Conservation (phyloP, 768 basidiomycete species). For the Mycena venus region DNA sequence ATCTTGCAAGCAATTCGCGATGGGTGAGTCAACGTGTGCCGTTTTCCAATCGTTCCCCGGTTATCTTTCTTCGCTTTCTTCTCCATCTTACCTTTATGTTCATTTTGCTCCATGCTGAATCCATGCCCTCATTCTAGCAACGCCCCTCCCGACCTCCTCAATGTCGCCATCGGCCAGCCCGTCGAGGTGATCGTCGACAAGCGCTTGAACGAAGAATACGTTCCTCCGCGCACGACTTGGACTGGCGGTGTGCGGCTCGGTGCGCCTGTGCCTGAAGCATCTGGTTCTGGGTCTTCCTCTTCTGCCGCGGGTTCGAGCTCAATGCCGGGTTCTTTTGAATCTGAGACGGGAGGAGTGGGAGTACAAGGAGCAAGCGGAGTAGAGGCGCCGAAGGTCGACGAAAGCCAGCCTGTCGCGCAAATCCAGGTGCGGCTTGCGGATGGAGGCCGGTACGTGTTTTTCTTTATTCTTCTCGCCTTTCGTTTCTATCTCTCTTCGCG, state of each 20-base stretch:
- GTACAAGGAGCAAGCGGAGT: slow-evolving; percentile 61
- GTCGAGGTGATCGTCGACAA: slow-evolving; percentile 87
- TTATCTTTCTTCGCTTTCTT: not conserved
- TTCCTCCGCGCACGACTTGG: slow-evolving; percentile 61
- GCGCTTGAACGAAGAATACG: slow-evolving; percentile 79
- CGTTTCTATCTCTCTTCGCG: not conserved
- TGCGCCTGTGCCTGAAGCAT: slow-evolving; percentile 76
- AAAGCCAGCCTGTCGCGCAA: slow-evolving; percentile 84
- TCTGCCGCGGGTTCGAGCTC: slow-evolving; percentile 10
- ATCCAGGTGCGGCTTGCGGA: slow-evolving; percentile 93
- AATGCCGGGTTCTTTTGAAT: not conserved
- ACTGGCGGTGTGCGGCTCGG: slow-evolving; percentile 72
- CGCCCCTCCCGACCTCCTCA: slow-evolving; percentile 83
- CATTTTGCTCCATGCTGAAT: slow-evolving; percentile 39
- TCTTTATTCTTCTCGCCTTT: not conserved
- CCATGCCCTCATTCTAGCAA: slow-evolving; percentile 55
- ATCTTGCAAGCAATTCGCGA: slow-evolving; percentile 83
- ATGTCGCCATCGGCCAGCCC: slow-evolving; percentile 81
- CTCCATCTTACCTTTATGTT: too few species aligned
- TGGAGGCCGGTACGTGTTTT: slow-evolving; percentile 77
- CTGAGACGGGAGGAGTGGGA: too few species aligned
- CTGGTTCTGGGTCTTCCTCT: slow-evolving; percentile 69
- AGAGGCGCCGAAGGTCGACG: slow-evolving; percentile 73
- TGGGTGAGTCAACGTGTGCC: slow-evolving; percentile 69
- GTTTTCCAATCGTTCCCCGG: too few species aligned